These are phyloP conservation scores for Penicillium waksmanii DNA, from an alignment of 495 filamentous ascomycete genomes.

Conservation along the genomic window DNA sequence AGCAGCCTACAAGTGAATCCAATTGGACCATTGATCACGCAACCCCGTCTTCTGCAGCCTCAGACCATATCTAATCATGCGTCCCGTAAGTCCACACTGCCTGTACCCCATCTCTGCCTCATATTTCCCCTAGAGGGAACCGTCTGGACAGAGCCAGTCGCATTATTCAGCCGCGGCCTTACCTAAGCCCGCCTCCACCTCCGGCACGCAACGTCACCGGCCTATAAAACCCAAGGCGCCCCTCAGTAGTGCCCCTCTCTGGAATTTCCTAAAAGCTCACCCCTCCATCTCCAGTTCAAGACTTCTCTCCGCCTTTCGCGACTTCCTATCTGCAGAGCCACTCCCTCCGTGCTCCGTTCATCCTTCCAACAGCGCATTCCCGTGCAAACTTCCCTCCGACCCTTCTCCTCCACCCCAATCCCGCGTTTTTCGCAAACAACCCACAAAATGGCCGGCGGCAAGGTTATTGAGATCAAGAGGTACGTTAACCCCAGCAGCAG, in stretches of 20 bases:
- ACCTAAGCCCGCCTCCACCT: conserved; percentile 25
- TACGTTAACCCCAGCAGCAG: conserved; percentile 27
- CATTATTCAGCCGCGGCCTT: conserved; percentile 28
- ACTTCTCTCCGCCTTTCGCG: conserved; percentile 21
- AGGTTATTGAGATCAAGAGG: conserved; percentile 37
- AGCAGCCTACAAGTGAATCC: conserved; percentile 8
- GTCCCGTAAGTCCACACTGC: conserved; percentile 18
- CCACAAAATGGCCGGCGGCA: conserved; percentile 54
- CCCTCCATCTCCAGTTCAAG: conserved; percentile 20
- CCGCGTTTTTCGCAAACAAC: conserved; percentile 50
- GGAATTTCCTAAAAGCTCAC: conserved; percentile 23
- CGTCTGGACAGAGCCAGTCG: background rate
- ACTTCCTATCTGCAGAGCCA: conserved; percentile 22
- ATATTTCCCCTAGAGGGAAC: background rate
- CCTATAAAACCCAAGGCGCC: conserved; percentile 35
- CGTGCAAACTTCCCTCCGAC: conserved; percentile 19
- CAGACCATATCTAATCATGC: conserved; percentile 19
- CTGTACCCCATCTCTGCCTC: background rate
- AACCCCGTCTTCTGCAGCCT: background rate
- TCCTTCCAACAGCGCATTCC: conserved; percentile 14
- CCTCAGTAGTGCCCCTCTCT: conserved; percentile 31
- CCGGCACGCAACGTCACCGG: conserved; percentile 28
- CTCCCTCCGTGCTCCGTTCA: conserved; percentile 36
- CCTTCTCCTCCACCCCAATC: conserved; percentile 40
- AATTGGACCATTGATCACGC: conserved; percentile 6